A percentile compares a stretch with the other conserved stretches of the same genome.
Evolutionary conservation across 495 filamentous ascomycete species (phyloP).

Genomic region (Penicillium silybi): DNA sequence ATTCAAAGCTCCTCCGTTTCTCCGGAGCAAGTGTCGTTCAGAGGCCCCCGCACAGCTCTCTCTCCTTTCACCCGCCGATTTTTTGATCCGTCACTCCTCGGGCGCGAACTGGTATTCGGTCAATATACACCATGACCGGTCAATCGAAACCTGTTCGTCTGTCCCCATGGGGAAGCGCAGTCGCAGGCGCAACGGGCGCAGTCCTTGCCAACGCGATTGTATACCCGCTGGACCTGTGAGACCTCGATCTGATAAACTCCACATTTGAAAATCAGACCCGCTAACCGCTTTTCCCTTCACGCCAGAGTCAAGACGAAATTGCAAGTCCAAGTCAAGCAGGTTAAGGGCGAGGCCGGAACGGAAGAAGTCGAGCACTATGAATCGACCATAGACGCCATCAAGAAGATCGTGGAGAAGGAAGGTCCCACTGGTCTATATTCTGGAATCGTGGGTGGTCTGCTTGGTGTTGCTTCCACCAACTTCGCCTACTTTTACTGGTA

Average conservation of each 20-base stretch:
- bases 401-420: constrained; percentile 78
- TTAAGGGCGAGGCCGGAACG: constrained; percentile 25
- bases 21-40: constrained; percentile 12
- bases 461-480: constrained; percentile 95
- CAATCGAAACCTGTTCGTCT: constrained; percentile 76
- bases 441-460: constrained; percentile 77
- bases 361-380: constrained; percentile 67
- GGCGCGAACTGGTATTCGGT: neutral
- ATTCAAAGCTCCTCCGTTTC: neutral
- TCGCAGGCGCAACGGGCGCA: constrained; percentile 90
- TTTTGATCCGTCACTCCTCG: constrained; percentile 6
- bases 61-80: constrained; percentile 17
- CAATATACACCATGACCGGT: constrained; percentile 56
- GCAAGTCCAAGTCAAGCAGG: constrained; percentile 85
- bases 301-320: constrained; percentile 90
- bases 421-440: constrained; percentile 81
- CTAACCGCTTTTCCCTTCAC: constrained; percentile 12
- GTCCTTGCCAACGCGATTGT: constrained; percentile 94
- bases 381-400: constrained; percentile 82
- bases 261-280: neutral
- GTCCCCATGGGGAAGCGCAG: constrained; percentile 89
- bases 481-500: constrained; percentile 99
- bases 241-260: neutral
- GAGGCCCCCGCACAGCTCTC: constrained; percentile 20
- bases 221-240: constrained; percentile 92